Evolutionary conservation across 1,284 basidiomycete species (phyloP), one percentile per base, ranked within the genome.

Genomic region (Trametes polyzona): DNA sequence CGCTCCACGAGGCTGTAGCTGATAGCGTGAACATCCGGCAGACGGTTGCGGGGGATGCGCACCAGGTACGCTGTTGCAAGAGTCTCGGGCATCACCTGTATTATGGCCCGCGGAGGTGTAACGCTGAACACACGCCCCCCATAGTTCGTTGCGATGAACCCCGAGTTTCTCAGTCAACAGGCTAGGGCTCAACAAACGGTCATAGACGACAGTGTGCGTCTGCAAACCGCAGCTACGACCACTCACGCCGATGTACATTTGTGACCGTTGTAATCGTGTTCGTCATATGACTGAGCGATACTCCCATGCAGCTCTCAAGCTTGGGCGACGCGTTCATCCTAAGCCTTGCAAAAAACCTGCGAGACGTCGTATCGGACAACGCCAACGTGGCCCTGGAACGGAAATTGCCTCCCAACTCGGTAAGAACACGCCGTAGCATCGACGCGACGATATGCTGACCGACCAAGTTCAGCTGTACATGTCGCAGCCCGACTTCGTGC

Each of bases 161-260:
- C 48, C 3, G 54, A 62, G 9, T 57, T 61, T 16, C 14, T 54
- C 5, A 40, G 41, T 19, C 52, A 57, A 39, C 54, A 57, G n/a
- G 26, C 23, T 4, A 49, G 42, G 4, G 49, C 48, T 0, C 32
- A 57, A 7, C 37, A 59, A 16, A 21, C 35, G 26, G 47, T 30
- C 23, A 55, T 50, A 11, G 41, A 50, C 2, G 61, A 62, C 32
- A 50, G 23, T 17, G 54, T 41, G 0, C 47, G 49, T 12, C 35
- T 62, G 4, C 61, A 55, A 36, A 14, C 32, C 21, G 21, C 35
- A 8, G 23, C 10, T 21, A 19, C 23, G 3, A 36, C 46, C 12
- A 37, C 39, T 1, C 17, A 32, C 1, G 4, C 53, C 8, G 33
- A 26, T 19, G 61, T 57, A 4, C 11, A n/a, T 41, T 2, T 5